These are phyloP conservation scores for Lecanoromycetidae sp. DNA, from an alignment of 2,329 filamentous ascomycete species.

Conservation along the genomic window DNA sequence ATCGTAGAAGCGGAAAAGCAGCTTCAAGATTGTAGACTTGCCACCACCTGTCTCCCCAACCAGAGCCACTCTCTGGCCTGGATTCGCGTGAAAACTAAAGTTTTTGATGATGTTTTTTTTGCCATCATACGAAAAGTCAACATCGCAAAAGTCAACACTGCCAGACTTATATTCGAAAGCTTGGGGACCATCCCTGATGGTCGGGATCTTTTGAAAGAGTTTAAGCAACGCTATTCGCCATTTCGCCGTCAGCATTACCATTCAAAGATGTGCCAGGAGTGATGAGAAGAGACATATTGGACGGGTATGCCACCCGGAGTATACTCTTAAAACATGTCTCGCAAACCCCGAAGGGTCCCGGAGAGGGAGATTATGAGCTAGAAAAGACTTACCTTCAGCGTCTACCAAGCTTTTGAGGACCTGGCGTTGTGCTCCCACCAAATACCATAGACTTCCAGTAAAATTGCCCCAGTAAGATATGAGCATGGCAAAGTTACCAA, in stretches of 20 bases:
- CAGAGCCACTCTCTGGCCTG: slow-evolving; percentile 41
- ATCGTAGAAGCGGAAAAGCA: slow-evolving; percentile 45
- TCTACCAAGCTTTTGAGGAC: not conserved
- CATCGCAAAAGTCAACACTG: slow-evolving; percentile 37
- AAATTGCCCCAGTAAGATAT: slow-evolving; percentile 48
- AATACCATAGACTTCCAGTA: not conserved
- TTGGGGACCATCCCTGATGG: slow-evolving; percentile 31
- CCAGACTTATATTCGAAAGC: slow-evolving; percentile 32
- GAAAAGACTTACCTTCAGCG: not conserved
- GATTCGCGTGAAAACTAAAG: slow-evolving; percentile 35
- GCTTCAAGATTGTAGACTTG: slow-evolving; percentile 45
- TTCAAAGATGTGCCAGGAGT: no score
- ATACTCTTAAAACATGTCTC: no score
- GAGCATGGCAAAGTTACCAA: slow-evolving; percentile 53
- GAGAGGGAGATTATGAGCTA: slow-evolving; percentile 15
- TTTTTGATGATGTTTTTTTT: slow-evolving; percentile 37
- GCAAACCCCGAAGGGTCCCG: slow-evolving; percentile 40
- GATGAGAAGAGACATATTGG: no score
- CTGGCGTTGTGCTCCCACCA: not conserved
- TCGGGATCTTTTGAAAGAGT: slow-evolving; percentile 37
- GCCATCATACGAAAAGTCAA: slow-evolving; percentile 42
- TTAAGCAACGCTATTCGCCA: slow-evolving; percentile 43
- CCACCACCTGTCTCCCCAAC: slow-evolving; percentile 48
- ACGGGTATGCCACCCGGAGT: no score
- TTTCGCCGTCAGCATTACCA: no score